phyloP scores from a whole-genome alignment of 2,329 filamentous ascomycete species.

The Trichoderma gracile region DNA sequence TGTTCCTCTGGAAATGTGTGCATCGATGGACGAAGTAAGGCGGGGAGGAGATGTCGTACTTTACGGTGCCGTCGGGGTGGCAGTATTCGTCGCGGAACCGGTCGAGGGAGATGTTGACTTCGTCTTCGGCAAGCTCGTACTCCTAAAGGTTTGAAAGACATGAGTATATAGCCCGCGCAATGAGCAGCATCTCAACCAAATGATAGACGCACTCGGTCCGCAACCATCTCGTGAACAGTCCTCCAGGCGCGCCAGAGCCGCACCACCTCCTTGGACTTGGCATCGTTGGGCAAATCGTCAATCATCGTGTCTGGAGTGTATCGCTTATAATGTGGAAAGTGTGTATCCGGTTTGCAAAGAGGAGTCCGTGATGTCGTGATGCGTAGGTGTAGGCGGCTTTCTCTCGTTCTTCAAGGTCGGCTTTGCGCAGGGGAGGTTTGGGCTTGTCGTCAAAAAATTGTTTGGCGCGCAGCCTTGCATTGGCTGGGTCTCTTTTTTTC shows the following conservation, averaged over 20 bases:
- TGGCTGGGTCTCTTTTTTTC: background rate
- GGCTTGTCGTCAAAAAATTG: constrained; percentile 25
- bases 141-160: constrained; percentile 58
- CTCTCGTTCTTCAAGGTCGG: background rate
- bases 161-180: background rate
- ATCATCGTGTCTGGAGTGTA: constrained; percentile 38
- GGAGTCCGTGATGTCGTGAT: no score
- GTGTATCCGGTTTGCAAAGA: no score
- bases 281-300: constrained; percentile 48
- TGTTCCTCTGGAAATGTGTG: no score
- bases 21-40: no score
- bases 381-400: no score
- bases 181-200: no score
- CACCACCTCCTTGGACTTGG: constrained; percentile 55
- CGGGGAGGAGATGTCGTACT: constrained; percentile 55
- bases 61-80: constrained; percentile 69
- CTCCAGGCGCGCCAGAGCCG: constrained; percentile 92
- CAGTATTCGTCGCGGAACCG: constrained; percentile 74
- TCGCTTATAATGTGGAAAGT: background rate
- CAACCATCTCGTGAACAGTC: constrained; percentile 93
- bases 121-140: constrained; percentile 87
- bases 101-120: constrained; percentile 83
- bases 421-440: constrained; percentile 5
- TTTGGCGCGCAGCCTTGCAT: constrained; percentile 27
- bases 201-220: constrained; percentile 70